Percentiles rank a stretch among this genome's conserved stretches.
Evolutionary conservation across 257 asterid species (phyloP).

Genomic region (Solanum appendiculatum): DNA sequence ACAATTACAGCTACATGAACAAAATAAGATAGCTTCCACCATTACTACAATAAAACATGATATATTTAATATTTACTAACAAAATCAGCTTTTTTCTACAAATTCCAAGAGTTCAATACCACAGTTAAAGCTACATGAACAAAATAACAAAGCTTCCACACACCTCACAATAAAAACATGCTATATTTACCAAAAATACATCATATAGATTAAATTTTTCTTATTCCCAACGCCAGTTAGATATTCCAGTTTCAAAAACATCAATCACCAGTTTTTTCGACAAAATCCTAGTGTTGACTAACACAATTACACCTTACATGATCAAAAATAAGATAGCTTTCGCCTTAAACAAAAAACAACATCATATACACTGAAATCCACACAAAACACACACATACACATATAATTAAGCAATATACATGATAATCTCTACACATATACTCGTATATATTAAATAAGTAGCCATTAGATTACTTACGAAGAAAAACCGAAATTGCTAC

Average conservation of each 20-base stretch:
- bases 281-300: background rate
- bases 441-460: background rate
- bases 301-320: background rate
- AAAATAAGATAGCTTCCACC: background rate
- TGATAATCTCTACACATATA: background rate
- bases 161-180: background rate
- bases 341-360: background rate
- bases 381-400: background rate
- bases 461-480: background rate
- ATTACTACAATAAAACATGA: background rate
- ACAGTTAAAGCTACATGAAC: background rate
- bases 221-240: background rate
- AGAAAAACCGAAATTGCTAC: background rate
- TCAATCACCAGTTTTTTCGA: background rate
- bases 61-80: background rate
- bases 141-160: background rate
- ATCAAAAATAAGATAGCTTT: background rate
- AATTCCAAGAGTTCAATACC: background rate
- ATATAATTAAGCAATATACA: background rate
- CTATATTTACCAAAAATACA: background rate
- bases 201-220: background rate
- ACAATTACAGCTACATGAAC: background rate
- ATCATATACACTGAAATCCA: background rate
- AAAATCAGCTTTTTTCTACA: background rate
- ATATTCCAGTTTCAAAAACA: background rate